Conservation (phyloP, 768 basidiomycete species). For the Pseudohyphozyma bogoriensis region DNA sequence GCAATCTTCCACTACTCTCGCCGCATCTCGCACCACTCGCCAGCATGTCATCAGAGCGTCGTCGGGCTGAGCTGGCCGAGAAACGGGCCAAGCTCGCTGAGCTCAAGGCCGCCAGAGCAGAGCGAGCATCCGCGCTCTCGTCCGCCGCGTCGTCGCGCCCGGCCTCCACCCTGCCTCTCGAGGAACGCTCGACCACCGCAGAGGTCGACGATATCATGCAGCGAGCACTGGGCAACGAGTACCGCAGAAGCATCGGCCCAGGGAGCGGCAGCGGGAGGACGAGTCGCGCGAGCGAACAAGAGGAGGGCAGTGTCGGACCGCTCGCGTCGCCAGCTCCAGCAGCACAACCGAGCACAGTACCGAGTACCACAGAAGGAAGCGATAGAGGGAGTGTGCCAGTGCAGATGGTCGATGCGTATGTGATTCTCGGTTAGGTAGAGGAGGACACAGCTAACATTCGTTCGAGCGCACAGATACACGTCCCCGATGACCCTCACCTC, state of each 20-base stretch:
- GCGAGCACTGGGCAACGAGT: constrained; percentile 38
- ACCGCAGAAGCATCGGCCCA: neutral
- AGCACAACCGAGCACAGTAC: neutral
- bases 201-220: constrained; percentile 43
- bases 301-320: neutral
- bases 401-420: neutral
- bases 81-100: constrained; percentile 81
- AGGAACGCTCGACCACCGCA: constrained; percentile 15
- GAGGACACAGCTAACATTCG: neutral
- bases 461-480: neutral
- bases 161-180: neutral
- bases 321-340: neutral
- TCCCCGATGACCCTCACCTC: neutral
- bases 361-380: no score
- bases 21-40: neutral
- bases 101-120: constrained; percentile 39
- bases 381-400: no score
- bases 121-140: constrained; percentile 11
- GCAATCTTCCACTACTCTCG: neutral
- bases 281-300: neutral
- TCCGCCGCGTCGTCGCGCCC: constrained; percentile 3
- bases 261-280: neutral
- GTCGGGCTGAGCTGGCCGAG: constrained; percentile 67
- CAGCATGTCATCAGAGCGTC: constrained; percentile 12
- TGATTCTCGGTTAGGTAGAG: neutral